Evolutionary conservation across 371 early-diverging fungal species (phyloP).

Genomic region (Apophysomyces variabilis): DNA sequence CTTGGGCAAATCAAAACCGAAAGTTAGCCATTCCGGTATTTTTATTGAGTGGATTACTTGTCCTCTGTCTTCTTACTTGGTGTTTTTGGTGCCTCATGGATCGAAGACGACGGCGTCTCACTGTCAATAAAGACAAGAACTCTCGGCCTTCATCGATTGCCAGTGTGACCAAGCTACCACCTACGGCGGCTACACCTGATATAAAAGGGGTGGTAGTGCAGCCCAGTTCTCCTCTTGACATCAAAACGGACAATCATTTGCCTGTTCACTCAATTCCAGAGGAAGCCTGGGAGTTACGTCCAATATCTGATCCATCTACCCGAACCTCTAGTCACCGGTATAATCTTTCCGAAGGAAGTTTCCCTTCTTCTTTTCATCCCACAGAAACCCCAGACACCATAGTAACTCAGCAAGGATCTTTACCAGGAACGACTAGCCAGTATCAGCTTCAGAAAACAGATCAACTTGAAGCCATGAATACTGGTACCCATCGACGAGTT

Average conservation of each 20-base stretch:
- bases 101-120: slow-evolving; percentile 22
- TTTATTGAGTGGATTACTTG: slow-evolving; percentile 51
- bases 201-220: background rate
- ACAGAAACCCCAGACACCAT: background rate
- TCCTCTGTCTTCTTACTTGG: slow-evolving; percentile 40
- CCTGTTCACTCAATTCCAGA: background rate
- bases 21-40: slow-evolving; percentile 62
- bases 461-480: slow-evolving; percentile 1
- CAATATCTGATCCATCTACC: slow-evolving; percentile 4
- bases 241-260: slow-evolving; percentile 2
- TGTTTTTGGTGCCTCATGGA: slow-evolving; percentile 32
- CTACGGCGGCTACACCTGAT: background rate
- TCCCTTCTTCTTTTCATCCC: background rate
- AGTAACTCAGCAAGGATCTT: background rate
- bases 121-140: slow-evolving; percentile 40
- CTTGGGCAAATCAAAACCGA: slow-evolving; percentile 59
- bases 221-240: slow-evolving; percentile 1
- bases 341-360: slow-evolving; percentile 18
- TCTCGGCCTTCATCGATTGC: slow-evolving; percentile 39
- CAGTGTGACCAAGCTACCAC: slow-evolving; percentile 5
- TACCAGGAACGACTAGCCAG: background rate
- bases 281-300: slow-evolving; percentile 17
- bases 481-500: slow-evolving; percentile 20
- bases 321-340: slow-evolving; percentile 14
- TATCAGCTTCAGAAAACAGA: background rate